phyloP scores from a whole-genome alignment of 129 eudicot species.

The Chrysanthemum seticuspe region DNA sequence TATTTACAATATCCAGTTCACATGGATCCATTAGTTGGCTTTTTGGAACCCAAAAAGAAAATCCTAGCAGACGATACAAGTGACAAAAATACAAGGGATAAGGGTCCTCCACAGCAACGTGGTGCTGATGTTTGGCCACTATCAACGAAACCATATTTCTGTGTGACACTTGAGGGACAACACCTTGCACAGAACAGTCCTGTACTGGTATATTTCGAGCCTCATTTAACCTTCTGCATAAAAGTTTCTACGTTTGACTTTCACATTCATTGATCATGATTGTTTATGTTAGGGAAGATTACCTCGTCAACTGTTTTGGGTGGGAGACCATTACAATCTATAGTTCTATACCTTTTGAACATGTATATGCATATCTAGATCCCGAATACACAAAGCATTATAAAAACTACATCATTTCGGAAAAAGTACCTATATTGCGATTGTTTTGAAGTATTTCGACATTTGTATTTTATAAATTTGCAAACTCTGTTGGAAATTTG shows the following conservation, averaged over 20 bases:
- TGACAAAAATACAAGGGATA: not conserved
- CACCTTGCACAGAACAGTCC: constrained; percentile 12
- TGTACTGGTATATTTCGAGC: constrained; percentile 19
- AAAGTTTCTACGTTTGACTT: not conserved
- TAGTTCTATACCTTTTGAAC: too few species aligned
- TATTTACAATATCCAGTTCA: not conserved
- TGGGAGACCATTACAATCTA: too few species aligned
- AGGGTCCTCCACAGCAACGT: constrained; percentile 1
- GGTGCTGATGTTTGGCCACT: constrained; percentile 35
- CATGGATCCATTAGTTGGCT: constrained; percentile 12
- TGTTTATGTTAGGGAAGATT: too few species aligned
- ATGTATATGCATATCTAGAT: too few species aligned
- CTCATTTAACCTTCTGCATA: not conserved
- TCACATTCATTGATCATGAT: too few species aligned
- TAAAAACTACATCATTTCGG: too few species aligned
- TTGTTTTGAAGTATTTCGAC: too few species aligned
- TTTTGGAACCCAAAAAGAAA: not conserved
- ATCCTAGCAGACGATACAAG: constrained; percentile 1
- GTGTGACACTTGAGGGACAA: constrained; percentile 3
- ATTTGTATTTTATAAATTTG: too few species aligned
- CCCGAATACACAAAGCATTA: too few species aligned
- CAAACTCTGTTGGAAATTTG: too few species aligned
- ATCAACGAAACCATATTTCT: constrained; percentile 29
- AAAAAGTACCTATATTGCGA: too few species aligned
- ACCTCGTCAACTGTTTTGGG: too few species aligned